phyloP scores from a whole-genome alignment of 306 rosid genomes.

The Vigna reflexopilosa region DNA sequence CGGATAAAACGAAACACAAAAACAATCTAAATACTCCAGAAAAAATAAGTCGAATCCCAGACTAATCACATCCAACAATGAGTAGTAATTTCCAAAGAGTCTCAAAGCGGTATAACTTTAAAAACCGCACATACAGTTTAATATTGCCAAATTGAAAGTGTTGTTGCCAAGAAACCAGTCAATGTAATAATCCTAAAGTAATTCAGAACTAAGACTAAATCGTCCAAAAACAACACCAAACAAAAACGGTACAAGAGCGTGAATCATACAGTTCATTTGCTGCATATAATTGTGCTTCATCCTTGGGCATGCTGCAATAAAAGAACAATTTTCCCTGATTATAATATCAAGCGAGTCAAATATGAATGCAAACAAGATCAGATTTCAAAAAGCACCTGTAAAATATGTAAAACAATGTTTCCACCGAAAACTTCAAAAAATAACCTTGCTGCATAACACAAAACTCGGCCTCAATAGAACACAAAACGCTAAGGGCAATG shows the following conservation, averaged over 20 bases:
- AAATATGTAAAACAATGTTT: conserved; percentile 88
- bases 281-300: conserved; percentile 87
- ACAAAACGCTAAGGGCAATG: conserved; percentile 11
- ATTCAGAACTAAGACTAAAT: conserved; percentile 17
- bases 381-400: conserved; percentile 70
- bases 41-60: neutral
- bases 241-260: neutral
- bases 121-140: conserved; percentile 19
- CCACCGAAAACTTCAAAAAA: conserved; percentile 75
- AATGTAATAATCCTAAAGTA: conserved; percentile 9
- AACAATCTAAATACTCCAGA: neutral
- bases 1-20: neutral
- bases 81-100: neutral
- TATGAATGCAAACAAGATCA: conserved; percentile 11
- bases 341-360: neutral
- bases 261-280: conserved; percentile 88
- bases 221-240: conserved; percentile 12
- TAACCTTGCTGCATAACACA: conserved; percentile 73
- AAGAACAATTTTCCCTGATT: conserved; percentile 5
- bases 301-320: conserved; percentile 90
- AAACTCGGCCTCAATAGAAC: conserved; percentile 26
- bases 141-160: conserved; percentile 22
- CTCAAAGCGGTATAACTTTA: neutral
- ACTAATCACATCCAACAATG: conserved; percentile 8
- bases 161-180: conserved; percentile 1